Base-by-base conservation (phyloP, 2,329 filamentous ascomycete genomes). In the Aureobasidium vineae region DNA sequence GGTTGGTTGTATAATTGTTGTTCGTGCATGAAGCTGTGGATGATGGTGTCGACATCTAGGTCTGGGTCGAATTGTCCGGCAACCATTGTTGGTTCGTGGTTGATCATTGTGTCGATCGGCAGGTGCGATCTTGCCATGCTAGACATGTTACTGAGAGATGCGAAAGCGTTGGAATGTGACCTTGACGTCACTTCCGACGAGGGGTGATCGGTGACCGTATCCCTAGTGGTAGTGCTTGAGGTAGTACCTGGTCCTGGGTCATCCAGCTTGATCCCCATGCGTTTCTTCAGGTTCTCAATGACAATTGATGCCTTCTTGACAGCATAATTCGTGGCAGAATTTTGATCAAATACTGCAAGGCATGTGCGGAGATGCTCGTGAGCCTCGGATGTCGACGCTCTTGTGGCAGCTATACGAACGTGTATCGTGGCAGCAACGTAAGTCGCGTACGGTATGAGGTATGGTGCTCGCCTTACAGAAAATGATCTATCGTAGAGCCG, bases 391-490 rank as follows among this genome's bases (percentile, higher is more conserved):
- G 75, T 74, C 0, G 76, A 50, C 80, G 80, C 3, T 28, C 57
- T 26, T 5, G 57, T 61, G 6, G 83, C 81, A 0, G 83, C 82
- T 6, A 82, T 81, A 3, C 82, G 81, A 0, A 79, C 80, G 60
- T 82, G 79, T 21, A 85, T 84, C 0, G 82, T 85, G 0, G 82
- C 82, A 4, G 79, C 79, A 0, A 85, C 82, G 66, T 85, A 86
- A 0, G 82, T 84, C 0, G 84, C 82, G 70, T 86, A 86, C 0
- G 81, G 83, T 21, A 85, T 79, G 1, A 85, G 73, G 65, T 85
- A 85, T 0, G 84, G 84, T 0, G 83, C 81, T 13, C 78, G 73
- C 13, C 76, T 73, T 1, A 84, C 76, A 0, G 79, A 80, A 47
- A 82, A 85, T 0, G 77, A 74, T 36, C 73, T 72, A 28, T 82